Evolutionary conservation across 176 grass and related monocot genomes (phyloP).

Genomic region (Coix lacrymajobi): DNA sequence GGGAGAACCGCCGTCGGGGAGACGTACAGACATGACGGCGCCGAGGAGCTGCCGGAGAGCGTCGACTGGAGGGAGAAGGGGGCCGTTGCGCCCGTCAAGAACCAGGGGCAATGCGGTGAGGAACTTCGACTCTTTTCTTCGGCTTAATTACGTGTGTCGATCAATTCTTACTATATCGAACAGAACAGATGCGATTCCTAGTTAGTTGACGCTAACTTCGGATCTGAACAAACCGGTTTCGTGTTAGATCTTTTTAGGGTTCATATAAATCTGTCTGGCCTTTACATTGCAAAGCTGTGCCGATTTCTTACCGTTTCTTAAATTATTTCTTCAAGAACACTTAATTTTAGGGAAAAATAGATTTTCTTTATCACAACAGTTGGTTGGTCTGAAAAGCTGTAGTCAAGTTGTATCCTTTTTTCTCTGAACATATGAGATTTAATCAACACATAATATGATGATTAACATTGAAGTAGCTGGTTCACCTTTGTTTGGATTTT

Average conservation of each 20-base stretch:
- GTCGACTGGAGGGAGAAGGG: slow-evolving; percentile 81
- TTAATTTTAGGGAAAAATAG: neutral
- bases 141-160: too few relatives aligned
- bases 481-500: neutral
- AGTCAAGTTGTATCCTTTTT: neutral
- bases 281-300: neutral
- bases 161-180: neutral
- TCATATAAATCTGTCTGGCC: neutral
- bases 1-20: neutral
- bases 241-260: neutral
- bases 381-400: neutral
- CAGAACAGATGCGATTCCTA: neutral
- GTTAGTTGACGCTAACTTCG: neutral
- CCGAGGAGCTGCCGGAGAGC: slow-evolving; percentile 39
- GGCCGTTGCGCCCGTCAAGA: slow-evolving; percentile 66
- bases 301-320: neutral
- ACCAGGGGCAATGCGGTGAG: slow-evolving; percentile 79
- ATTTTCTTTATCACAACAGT: neutral
- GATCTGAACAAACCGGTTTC: slow-evolving; percentile 2
- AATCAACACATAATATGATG: neutral
- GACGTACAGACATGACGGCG: slow-evolving; percentile 23
- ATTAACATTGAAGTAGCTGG: neutral
- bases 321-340: neutral
- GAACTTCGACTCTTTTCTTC: neutral
- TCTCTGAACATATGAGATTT: neutral